Evolutionary conservation across 2,329 filamentous ascomycete species (phyloP).

Genomic region (Fusarium anguioides): DNA sequence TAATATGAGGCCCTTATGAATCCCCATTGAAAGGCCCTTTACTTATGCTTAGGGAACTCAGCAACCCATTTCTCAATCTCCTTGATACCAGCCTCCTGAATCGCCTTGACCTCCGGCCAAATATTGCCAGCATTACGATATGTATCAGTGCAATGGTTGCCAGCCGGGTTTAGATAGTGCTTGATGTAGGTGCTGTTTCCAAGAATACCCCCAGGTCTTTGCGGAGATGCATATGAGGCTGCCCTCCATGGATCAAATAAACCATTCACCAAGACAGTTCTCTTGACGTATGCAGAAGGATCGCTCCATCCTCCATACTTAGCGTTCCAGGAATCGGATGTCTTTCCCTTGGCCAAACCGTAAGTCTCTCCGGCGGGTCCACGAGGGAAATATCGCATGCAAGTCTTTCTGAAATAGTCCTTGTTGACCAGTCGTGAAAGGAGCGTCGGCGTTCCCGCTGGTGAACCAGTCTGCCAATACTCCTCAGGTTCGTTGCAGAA

Average conservation of each 20-base stretch:
- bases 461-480: constrained; percentile 6
- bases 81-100: constrained; percentile 5
- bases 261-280: constrained; percentile 2
- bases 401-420: constrained; percentile 5
- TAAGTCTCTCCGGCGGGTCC: background rate
- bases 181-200: constrained; percentile 6
- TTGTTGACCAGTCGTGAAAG: constrained; percentile 4
- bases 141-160: constrained; percentile 3
- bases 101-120: constrained; percentile 6
- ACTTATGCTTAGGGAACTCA: background rate
- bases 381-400: background rate
- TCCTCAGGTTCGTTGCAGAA: constrained; percentile 7
- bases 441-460: background rate
- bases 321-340: background rate
- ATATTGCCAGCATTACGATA: constrained; percentile 2
- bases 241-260: background rate
- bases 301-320: constrained; percentile 10
- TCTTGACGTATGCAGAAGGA: background rate
- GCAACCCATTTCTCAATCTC: constrained; percentile 3
- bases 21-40: too few relatives aligned
- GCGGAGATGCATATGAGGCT: background rate
- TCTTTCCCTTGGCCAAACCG: background rate
- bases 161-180: background rate
- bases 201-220: constrained; percentile 3
- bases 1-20: too few relatives aligned